Evolutionary conservation across 176 grass and related monocot genomes (phyloP), one percentile per base, ranked within the genome.

Genomic region (Chrysopogon serrulatus): DNA sequence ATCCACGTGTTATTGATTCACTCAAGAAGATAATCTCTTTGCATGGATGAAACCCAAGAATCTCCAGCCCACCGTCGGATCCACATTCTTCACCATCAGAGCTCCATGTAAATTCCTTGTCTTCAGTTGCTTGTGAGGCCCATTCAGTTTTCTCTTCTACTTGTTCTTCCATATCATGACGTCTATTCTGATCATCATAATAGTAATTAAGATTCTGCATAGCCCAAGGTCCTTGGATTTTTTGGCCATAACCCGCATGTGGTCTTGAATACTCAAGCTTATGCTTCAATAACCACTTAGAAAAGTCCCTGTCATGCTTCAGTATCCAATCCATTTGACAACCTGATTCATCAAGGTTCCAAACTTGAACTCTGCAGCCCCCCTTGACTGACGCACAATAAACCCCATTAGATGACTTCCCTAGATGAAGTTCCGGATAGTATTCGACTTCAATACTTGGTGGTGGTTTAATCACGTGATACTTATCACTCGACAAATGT

Each of bases 11-110:
- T 24, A 49, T 6, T 4, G 19, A 83, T 36, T 65, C 15, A 8
- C 9, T 27, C 31, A 83, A 26, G 14, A 74, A 83, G 17, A 64
- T 32, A 34, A 63, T 49, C 59, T 48, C 57, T 65, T 83, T 64
- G 23, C 35, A 83, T 4, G 54, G 80, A 63, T 83, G 68, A 73
- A 62, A 63, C 44, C 69, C 81, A 8, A 86, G 32, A n/a, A 79
- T 62, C 4, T 53, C 2, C 0, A 64, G 16, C 23, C 40, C 65
- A 21, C 0, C 0, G 1, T 24, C 48, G 10, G 0, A 1, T 48
- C 7, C 30, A 23, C 3, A 10, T 34, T 45, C n/a, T n/a, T n/a
- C 60, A 47, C 15, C 13, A 13, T 65, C 17, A 11, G 16, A 4
- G 56, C 40, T 27, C 36, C 37, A 78, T 31, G 26, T 15, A 31